These are phyloP conservation scores for Globisporangium cystogenes DNA, from an alignment of 352 stramenopile species.

Conservation along the genomic window DNA sequence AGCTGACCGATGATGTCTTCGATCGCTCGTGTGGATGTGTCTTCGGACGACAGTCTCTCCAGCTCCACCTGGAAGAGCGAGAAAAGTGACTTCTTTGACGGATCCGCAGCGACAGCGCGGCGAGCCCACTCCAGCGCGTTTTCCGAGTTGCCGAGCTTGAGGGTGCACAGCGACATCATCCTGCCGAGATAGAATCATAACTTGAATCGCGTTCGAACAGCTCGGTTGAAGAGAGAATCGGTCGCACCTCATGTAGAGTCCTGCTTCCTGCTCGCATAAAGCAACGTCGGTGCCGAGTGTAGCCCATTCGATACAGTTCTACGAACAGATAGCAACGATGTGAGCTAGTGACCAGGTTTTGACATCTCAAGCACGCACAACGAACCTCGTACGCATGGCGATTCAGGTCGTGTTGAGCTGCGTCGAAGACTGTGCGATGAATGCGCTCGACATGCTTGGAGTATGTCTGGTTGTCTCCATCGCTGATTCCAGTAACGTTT, in stretches of 20 bases:
- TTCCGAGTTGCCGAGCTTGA: slow-evolving; percentile 26
- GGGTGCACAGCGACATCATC: slow-evolving; percentile 24
- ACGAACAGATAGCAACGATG: background rate
- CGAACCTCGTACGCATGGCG: slow-evolving; percentile 33
- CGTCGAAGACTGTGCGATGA: slow-evolving; percentile 42
- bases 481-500: slow-evolving; percentile 6
- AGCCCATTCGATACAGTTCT: slow-evolving; percentile 53
- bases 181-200: slow-evolving; percentile 8
- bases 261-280: slow-evolving; percentile 24
- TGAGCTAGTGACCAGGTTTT: background rate
- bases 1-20: slow-evolving; percentile 27
- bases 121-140: slow-evolving; percentile 36
- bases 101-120: slow-evolving; percentile 38
- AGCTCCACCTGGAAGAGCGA: slow-evolving; percentile 44
- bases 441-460: slow-evolving; percentile 16
- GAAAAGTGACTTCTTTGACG: slow-evolving; percentile 58
- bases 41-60: slow-evolving; percentile 5
- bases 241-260: slow-evolving; percentile 45
- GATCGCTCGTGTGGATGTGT: slow-evolving; percentile 9
- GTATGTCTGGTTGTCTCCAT: slow-evolving; percentile 5
- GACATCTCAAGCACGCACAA: background rate
- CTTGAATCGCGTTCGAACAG: background rate
- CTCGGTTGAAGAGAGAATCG: too few relatives aligned
- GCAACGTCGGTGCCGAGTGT: slow-evolving; percentile 21
- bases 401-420: slow-evolving; percentile 32